A percentile compares a stretch with the other conserved stretches of the same genome.
Evolutionary conservation across 306 rosid genomes (phyloP).

Genomic region (Clitoria ternatea): DNA sequence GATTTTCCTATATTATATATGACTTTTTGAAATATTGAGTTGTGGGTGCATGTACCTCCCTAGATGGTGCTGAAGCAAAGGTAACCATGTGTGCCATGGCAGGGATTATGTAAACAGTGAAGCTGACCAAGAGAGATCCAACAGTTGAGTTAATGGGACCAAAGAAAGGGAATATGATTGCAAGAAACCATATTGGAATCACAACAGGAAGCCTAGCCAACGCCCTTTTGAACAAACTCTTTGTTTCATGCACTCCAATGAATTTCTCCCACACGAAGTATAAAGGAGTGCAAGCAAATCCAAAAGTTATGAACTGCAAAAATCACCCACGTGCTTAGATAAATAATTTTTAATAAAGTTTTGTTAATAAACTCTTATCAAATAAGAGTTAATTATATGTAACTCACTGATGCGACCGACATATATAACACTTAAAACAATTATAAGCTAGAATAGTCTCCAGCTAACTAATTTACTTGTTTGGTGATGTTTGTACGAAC

Average conservation of each 20-base stretch:
- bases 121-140: slow-evolving; percentile 97
- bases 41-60: slow-evolving; percentile 54
- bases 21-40: background rate
- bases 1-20: too few species aligned
- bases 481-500: too few species aligned
- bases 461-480: too few species aligned
- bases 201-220: slow-evolving; percentile 86
- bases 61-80: slow-evolving; percentile 71
- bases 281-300: slow-evolving; percentile 97
- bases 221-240: slow-evolving; percentile 79
- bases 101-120: slow-evolving; percentile 98
- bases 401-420: too few species aligned
- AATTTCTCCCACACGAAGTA: slow-evolving; percentile 99
- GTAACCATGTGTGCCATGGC: slow-evolving; percentile 93
- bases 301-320: slow-evolving; percentile 91
- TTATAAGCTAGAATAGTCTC: too few species aligned
- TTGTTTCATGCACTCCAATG: slow-evolving; percentile 76
- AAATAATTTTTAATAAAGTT: background rate
- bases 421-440: too few species aligned
- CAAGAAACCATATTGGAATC: slow-evolving; percentile 95
- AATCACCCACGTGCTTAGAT: background rate
- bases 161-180: slow-evolving; percentile 93
- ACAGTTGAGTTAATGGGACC: slow-evolving; percentile 97
- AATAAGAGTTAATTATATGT: background rate
- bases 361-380: background rate